Evolutionary conservation across 768 basidiomycete genomes (phyloP).

Genomic region (Phanerodontia chrysosporium): DNA sequence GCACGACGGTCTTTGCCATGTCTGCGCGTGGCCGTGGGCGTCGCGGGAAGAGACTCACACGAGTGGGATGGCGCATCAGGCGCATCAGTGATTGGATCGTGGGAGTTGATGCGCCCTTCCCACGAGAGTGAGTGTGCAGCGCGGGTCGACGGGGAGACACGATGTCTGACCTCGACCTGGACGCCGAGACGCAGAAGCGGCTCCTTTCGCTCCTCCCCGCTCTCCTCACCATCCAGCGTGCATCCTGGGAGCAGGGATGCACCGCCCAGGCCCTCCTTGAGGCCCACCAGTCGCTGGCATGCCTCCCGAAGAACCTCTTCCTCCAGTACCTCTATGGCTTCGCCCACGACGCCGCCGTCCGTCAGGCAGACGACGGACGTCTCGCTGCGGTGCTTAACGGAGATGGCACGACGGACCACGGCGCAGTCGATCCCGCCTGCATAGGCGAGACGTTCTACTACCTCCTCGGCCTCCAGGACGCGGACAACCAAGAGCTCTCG

Average conservation of each 20-base stretch:
- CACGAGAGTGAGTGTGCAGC: not conserved
- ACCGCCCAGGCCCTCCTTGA: constrained; percentile 21
- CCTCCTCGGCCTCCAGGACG: not conserved
- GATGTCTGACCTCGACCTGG: not conserved
- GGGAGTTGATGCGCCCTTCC: not conserved
- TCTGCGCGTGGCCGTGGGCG: too few relatives aligned
- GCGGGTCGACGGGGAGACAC: not conserved
- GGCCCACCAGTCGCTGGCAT: constrained; percentile 3
- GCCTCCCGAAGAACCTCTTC: constrained; percentile 1
- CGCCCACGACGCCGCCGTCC: constrained; percentile 16
- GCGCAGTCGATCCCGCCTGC: constrained; percentile 17
- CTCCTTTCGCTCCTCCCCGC: constrained; percentile 10
- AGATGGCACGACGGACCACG: constrained; percentile 13
- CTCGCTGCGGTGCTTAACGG: constrained; percentile 14
- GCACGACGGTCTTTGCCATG: too few relatives aligned
- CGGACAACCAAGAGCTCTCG: not conserved
- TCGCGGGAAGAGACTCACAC: too few relatives aligned
- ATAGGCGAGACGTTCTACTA: constrained; percentile 17
- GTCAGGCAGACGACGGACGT: constrained; percentile 15
- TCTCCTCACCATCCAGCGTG: constrained; percentile 14
- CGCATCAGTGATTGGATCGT: not conserved
- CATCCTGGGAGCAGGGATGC: constrained; percentile 22
- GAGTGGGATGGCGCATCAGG: not conserved
- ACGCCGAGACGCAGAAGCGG: not conserved
- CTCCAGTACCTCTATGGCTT: constrained; percentile 16